Evolutionary conservation across 2,329 filamentous ascomycete genomes (phyloP).

Genomic region (Fusarium sp.): DNA sequence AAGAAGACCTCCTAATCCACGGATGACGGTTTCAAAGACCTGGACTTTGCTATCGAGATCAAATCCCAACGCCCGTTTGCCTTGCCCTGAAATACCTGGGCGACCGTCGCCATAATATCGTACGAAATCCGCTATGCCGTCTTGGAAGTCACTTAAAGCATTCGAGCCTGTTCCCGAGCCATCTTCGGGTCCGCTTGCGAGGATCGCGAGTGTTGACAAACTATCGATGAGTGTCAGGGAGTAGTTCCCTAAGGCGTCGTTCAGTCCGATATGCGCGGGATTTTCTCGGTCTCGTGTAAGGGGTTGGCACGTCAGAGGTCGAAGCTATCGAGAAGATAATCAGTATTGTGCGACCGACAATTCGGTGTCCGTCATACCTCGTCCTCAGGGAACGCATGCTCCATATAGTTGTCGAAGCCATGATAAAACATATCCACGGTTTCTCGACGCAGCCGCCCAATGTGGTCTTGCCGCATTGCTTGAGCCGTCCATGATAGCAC

Average conservation of each 20-base stretch:
- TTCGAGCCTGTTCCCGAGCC: slow-evolving; percentile 52
- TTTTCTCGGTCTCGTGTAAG: slow-evolving; percentile 85
- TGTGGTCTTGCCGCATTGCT: slow-evolving; percentile 67
- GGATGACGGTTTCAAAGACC: slow-evolving; percentile 97
- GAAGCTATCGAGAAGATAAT: slow-evolving; percentile 65
- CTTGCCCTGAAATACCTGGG: slow-evolving; percentile 73
- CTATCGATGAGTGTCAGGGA: slow-evolving; percentile 96
- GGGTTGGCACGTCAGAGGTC: slow-evolving; percentile 85
- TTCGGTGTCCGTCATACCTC: slow-evolving; percentile 63
- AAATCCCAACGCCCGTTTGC: slow-evolving; percentile 81
- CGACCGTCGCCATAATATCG: slow-evolving; percentile 88
- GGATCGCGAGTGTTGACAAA: slow-evolving; percentile 90
- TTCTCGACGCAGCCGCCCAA: slow-evolving; percentile 67
- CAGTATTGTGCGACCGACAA: slow-evolving; percentile 21
- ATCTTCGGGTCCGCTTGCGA: slow-evolving; percentile 76
- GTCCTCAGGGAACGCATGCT: slow-evolving; percentile 93
- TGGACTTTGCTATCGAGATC: slow-evolving; percentile 98
- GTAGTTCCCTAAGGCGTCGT: slow-evolving; percentile 97
- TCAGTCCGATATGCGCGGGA: slow-evolving; percentile 84
- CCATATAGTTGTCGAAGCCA: slow-evolving; percentile 95
- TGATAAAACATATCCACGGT: slow-evolving; percentile 92
- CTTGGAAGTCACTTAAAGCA: slow-evolving; percentile 80
- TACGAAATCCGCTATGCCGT: slow-evolving; percentile 80
- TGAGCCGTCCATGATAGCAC: slow-evolving; percentile 56
- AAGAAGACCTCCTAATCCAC: slow-evolving; percentile 88